Evolutionary conservation across 2,329 filamentous ascomycete genomes (phyloP), one percentile per base, ranked within the genome.

Genomic region (Fusarium nygamai): DNA sequence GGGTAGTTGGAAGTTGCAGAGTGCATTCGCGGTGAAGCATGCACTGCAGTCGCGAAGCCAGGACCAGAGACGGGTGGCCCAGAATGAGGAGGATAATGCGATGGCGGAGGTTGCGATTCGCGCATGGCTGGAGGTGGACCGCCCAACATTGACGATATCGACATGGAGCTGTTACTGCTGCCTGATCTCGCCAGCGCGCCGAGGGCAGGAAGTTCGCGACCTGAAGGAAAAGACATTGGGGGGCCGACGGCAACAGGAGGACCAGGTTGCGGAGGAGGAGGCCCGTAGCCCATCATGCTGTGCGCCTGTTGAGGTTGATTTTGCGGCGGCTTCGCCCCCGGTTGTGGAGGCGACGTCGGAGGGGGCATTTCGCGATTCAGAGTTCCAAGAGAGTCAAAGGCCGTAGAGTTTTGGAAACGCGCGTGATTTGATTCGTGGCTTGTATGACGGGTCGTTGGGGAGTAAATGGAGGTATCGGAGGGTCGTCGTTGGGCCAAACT

Each of bases 101-200:
- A 73, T 27, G 70, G 80, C 8, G 84, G 80, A 58, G 82, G 81
- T 71, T 83, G 82, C 17, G 82, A 79, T 43, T 88, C 86, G 59
- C 86, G 84, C 63, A 81, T 81, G 33, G 82, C 80, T 7, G 84
- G 80, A 44, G 85, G 83, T 54, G 87, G 86, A 2, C 87, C 88
- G 24, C 88, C 88, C 11, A 91, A 82, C 88, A 91, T 90, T 11
- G 88, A 87, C 4, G 88, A 89, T 80, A 91, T 90, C 27, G 89
- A 90, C 89, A 91, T 91, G 79, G 87, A 88, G 78, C 87, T 89
- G 48, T 86, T 83, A 63, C 82, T 85, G 64, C 79, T 80, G 31
- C 83, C 85, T 8, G 86, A 83, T 67, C 88, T 84, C 33, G 86
- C 80, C 27, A 90, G 81, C 19, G 87, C 83, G 34, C 84, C 82